A percentile compares a stretch with the other conserved stretches of the same genome.
phyloP scores from a whole-genome alignment of 2,329 filamentous ascomycete genomes.

The Blastomyces silverae region DNA sequence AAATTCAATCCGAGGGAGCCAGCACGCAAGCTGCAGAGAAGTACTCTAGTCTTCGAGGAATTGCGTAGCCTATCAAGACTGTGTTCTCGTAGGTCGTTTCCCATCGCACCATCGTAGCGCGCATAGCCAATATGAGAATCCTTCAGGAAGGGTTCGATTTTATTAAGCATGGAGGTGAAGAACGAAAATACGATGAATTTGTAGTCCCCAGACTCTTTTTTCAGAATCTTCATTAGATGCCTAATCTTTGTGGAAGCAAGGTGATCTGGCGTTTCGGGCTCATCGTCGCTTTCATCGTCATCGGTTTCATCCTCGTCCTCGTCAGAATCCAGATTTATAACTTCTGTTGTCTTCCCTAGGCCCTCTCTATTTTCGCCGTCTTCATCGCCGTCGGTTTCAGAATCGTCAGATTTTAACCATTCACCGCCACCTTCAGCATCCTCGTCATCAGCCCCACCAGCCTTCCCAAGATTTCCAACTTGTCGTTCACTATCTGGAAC shows the following conservation, averaged over 20 bases:
- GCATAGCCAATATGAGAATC: slow-evolving; percentile 69
- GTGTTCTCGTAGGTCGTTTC: slow-evolving; percentile 84
- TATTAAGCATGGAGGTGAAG: slow-evolving; percentile 96
- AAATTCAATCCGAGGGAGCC: slow-evolving; percentile 89
- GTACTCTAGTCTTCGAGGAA: slow-evolving; percentile 66
- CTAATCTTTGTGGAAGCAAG: slow-evolving; percentile 78
- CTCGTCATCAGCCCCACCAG: slow-evolving; percentile 80
- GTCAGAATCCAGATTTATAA: slow-evolving; percentile 22
- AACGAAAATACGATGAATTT: slow-evolving; percentile 99
- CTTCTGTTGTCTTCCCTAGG: slow-evolving; percentile 33
- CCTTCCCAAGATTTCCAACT: slow-evolving; percentile 59
- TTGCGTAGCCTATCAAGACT: slow-evolving; percentile 70
- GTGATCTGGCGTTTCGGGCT: slow-evolving; percentile 39
- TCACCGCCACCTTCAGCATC: slow-evolving; percentile 82
- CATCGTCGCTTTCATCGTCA: slow-evolving; percentile 34
- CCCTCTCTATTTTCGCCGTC: slow-evolving; percentile 21
- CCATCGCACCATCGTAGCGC: slow-evolving; percentile 92
- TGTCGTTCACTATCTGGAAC: slow-evolving; percentile 62
- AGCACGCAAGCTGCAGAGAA: slow-evolving; percentile 91
- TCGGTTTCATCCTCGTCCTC: slow-evolving; percentile 36
- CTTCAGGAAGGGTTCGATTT: slow-evolving; percentile 84
- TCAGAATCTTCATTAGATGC: slow-evolving; percentile 72
- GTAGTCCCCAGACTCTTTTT: slow-evolving; percentile 69
- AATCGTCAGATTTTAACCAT: slow-evolving; percentile 66
- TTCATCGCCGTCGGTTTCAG: slow-evolving; percentile 42